Evolutionary conservation across 1,284 basidiomycete genomes (phyloP).

Genomic region (Mycosarcoma maydis): DNA sequence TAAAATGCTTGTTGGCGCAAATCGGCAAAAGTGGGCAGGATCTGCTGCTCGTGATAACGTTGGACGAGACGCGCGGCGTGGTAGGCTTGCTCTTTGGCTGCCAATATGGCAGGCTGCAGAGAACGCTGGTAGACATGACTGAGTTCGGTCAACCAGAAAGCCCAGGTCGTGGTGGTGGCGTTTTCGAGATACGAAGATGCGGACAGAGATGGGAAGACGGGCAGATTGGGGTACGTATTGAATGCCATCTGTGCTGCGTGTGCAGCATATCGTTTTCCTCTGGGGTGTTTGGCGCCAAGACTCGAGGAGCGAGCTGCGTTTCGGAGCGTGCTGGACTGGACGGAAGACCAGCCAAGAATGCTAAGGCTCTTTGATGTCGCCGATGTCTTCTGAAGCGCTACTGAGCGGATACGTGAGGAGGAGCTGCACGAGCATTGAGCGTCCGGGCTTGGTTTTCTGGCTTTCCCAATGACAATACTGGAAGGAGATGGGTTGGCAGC

Average conservation of each 20-base stretch:
- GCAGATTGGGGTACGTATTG: slow-evolving; percentile 1
- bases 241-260: slow-evolving; percentile 8
- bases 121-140: slow-evolving; percentile 11
- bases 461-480: neutral
- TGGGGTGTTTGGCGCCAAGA: neutral
- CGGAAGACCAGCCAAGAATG: neutral
- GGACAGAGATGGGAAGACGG: slow-evolving; percentile 16
- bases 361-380: slow-evolving; percentile 4
- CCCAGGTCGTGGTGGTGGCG: slow-evolving; percentile 36
- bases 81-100: slow-evolving; percentile 13
- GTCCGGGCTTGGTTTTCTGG: neutral
- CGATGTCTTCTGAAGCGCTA: slow-evolving; percentile 7
- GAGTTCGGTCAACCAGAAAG: slow-evolving; percentile 30
- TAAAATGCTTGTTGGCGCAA: slow-evolving; percentile 20
- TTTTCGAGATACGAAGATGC: slow-evolving; percentile 19
- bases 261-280: neutral
- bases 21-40: slow-evolving; percentile 14
- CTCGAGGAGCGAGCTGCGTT: neutral
- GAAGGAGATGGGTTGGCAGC: slow-evolving; percentile 16
- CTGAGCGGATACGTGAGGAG: neutral
- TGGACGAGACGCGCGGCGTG: slow-evolving; percentile 27
- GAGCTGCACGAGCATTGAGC: neutral
- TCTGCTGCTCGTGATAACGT: slow-evolving; percentile 16
- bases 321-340: neutral
- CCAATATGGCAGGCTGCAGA: slow-evolving; percentile 12